These are phyloP conservation scores for Scheffersomyces cryptocercus DNA, from an alignment of 1,139 yeast genomes.

Conservation along the genomic window DNA sequence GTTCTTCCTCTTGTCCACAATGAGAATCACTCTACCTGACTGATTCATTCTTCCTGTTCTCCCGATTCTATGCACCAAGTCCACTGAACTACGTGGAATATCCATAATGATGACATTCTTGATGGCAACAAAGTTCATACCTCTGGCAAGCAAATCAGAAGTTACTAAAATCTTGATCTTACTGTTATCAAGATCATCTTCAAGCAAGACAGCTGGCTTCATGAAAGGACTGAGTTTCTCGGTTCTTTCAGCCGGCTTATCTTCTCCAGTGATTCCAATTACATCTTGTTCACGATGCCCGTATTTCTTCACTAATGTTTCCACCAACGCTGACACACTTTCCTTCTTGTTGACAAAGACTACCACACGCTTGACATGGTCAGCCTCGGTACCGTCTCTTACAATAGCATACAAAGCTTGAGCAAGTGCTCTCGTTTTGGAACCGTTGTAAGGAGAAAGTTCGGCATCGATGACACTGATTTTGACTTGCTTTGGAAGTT, in stretches of 20 bases:
- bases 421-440: conserved; percentile 79
- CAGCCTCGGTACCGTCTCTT: conserved; percentile 79
- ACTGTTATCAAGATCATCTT: conserved; percentile 25
- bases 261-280: conserved; percentile 66
- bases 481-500: conserved; percentile 72
- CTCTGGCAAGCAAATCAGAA: conserved; percentile 91
- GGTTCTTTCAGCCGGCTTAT: conserved; percentile 58
- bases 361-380: conserved; percentile 75
- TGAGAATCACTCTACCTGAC: conserved; percentile 81
- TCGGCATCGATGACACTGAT: conserved; percentile 76
- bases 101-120: conserved; percentile 84
- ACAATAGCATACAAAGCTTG: conserved; percentile 86
- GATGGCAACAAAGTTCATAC: conserved; percentile 80
- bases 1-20: conserved; percentile 62
- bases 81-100: conserved; percentile 81
- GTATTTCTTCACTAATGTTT: conserved; percentile 50
- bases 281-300: conserved; percentile 52
- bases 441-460: conserved; percentile 76
- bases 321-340: conserved; percentile 60
- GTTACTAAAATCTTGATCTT: conserved; percentile 69
- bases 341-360: conserved; percentile 81
- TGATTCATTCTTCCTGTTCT: conserved; percentile 93
- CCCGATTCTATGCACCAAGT: conserved; percentile 87
- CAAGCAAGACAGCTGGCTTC: conserved; percentile 51
- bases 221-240: conserved; percentile 62